Conservation (phyloP, 768 basidiomycete species). For the Lactarius deliciosus region DNA sequence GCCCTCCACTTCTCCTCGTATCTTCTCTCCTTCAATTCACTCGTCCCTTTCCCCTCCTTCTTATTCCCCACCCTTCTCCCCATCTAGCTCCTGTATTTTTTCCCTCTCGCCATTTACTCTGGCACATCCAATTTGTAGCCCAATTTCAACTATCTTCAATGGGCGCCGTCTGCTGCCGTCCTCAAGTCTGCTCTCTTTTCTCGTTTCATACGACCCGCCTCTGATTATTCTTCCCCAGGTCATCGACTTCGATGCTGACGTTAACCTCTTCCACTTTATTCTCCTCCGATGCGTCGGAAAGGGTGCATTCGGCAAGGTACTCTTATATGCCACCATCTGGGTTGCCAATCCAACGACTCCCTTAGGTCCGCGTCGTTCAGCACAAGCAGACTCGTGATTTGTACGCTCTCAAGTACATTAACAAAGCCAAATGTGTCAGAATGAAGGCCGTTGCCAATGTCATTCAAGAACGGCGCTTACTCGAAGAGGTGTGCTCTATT, state of each 20-base stretch:
- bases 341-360: constrained; percentile 13
- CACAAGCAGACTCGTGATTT: constrained; percentile 97
- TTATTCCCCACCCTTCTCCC: constrained; percentile 19
- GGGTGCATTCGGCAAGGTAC: constrained; percentile 97
- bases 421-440: constrained; percentile 96
- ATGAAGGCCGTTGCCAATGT: constrained; percentile 99
- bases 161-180: constrained; percentile 86
- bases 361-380: constrained; percentile 95
- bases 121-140: constrained; percentile 17
- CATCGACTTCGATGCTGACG: constrained; percentile 93
- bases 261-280: constrained; percentile 96
- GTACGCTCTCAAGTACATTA: constrained; percentile 99
- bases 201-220: neutral
- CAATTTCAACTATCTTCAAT: constrained; percentile 40
- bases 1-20: neutral
- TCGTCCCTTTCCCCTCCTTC: constrained; percentile 16
- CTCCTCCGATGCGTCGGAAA: constrained; percentile 96
- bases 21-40: neutral
- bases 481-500: constrained; percentile 76
- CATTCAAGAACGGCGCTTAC: constrained; percentile 89
- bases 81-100: constrained; percentile 18
- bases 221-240: constrained; percentile 49
- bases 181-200: constrained; percentile 51
- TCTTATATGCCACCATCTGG: constrained; percentile 26
- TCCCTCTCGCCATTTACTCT: constrained; percentile 16